Conservation (phyloP, 1,139 yeast species). For the Pichia sp. region DNA sequence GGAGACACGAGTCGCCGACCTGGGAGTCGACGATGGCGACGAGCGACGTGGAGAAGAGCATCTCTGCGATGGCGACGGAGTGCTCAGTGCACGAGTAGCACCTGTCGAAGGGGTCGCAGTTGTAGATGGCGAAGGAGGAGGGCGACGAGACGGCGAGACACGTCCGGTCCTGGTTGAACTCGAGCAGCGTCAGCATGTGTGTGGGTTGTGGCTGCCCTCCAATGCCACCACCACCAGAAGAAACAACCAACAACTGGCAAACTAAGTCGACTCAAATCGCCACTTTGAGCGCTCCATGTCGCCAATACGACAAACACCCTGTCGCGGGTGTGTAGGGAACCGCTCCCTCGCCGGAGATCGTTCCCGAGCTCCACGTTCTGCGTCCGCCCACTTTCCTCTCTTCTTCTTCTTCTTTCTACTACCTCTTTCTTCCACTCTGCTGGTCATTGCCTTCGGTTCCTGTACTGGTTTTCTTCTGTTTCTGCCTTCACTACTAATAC, state of each 20-base stretch:
- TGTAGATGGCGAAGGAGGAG: constrained; percentile 79
- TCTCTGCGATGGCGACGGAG: constrained; percentile 75
- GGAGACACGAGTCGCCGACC: constrained; percentile 42
- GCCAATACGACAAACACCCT: no score
- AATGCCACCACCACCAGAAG: no score
- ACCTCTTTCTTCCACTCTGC: neutral
- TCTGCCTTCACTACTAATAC: neutral
- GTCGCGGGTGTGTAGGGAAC: no score
- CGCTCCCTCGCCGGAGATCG: no score
- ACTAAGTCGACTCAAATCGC: no score
- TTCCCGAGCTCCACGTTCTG: no score
- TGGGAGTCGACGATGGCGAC: constrained; percentile 77
- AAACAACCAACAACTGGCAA: no score
- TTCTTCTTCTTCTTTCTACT: neutral
- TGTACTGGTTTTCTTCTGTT: neutral
- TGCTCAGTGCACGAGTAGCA: constrained; percentile 54
- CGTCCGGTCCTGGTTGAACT: constrained; percentile 89
- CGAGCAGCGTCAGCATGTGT: constrained; percentile 34
- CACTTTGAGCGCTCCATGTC: no score
- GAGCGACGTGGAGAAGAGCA: constrained; percentile 87
- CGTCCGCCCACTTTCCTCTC: no score
- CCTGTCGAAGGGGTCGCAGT: constrained; percentile 87
- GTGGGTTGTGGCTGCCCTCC: no score
- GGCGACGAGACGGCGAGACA: constrained; percentile 83
- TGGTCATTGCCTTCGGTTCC: no score